Percentiles rank a stretch among this genome's conserved stretches.
phyloP scores from a whole-genome alignment of 2,329 filamentous ascomycete genomes.

The Thielaviopsis populi region DNA sequence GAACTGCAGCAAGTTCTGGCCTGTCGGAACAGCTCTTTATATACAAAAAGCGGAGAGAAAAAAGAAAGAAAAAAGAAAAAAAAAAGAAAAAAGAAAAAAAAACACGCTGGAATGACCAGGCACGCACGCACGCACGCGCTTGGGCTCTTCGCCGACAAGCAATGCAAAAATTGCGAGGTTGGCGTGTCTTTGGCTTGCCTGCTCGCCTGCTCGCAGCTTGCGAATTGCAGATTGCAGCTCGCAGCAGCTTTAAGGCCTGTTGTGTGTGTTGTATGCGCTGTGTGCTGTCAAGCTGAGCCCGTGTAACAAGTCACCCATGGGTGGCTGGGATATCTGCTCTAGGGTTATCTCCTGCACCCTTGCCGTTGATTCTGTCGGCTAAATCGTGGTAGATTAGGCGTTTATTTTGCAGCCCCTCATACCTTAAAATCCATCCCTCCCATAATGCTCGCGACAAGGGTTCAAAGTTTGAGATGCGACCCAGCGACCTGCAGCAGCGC shows the following conservation, averaged over 20 bases:
- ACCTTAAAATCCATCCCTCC: background rate
- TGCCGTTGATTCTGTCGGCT: background rate
- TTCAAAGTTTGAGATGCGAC: background rate
- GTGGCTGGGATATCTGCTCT: slow-evolving; percentile 8
- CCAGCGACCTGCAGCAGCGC: background rate
- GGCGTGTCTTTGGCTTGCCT: background rate
- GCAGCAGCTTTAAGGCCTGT: background rate
- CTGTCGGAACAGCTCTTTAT: too few species aligned
- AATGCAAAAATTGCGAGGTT: background rate
- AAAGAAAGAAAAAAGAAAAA: too few species aligned
- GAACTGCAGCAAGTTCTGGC: too few species aligned
- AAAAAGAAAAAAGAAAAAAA: too few species aligned
- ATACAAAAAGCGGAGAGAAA: too few species aligned
- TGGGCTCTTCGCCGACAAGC: background rate
- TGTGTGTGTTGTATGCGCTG: background rate
- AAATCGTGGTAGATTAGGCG: background rate
- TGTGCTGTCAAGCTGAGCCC: background rate
- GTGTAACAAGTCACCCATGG: slow-evolving; percentile 2
- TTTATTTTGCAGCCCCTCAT: background rate
- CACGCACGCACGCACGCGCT: background rate
- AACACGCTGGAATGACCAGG: background rate
- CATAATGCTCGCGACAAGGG: background rate
- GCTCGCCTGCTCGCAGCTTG: too few species aligned
- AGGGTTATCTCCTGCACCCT: background rate
- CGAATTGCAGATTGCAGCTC: too few species aligned